phyloP scores from a whole-genome alignment of 2,329 filamentous ascomycete genomes.

The Cordyceps fumosorosea region DNA sequence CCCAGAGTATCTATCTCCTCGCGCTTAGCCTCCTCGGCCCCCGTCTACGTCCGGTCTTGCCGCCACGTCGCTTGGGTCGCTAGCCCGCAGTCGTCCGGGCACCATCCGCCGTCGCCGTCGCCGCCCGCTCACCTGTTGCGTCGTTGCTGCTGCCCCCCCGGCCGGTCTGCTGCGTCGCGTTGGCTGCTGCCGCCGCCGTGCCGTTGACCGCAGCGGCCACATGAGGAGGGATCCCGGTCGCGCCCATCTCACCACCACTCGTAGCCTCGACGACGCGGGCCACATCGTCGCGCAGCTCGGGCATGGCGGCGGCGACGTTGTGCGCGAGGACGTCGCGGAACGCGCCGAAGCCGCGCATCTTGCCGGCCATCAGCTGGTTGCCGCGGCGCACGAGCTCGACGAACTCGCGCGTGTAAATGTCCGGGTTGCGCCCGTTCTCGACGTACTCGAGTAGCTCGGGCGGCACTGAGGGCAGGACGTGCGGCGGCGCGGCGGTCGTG shows the following conservation, averaged over 20 bases:
- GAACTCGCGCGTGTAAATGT: constrained; percentile 69
- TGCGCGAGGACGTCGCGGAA: constrained; percentile 58
- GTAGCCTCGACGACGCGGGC: constrained; percentile 43
- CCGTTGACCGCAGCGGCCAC: neutral
- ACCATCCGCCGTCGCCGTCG: neutral
- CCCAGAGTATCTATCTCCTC: neutral
- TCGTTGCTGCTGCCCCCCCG: neutral
- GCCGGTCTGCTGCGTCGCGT: neutral
- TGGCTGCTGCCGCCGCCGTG: neutral
- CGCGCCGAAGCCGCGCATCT: constrained; percentile 51
- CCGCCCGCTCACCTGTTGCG: neutral
- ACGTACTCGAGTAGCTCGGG: constrained; percentile 62
- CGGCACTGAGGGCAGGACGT: constrained; percentile 46
- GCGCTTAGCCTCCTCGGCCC: neutral
- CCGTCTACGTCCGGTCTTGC: neutral
- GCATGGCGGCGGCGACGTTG: constrained; percentile 51
- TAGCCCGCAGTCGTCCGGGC: constrained; percentile 2
- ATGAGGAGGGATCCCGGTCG: neutral
- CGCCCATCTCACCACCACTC: too few species aligned
- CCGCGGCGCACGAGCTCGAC: constrained; percentile 60
- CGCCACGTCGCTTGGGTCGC: neutral
- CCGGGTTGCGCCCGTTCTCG: constrained; percentile 64
- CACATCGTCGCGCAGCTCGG: constrained; percentile 51
- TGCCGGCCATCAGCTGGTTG: constrained; percentile 62
- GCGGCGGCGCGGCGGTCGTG: constrained; percentile 33